These are phyloP conservation scores for Sinapis alba DNA, from an alignment of 441 rosid species.

Conservation along the genomic window DNA sequence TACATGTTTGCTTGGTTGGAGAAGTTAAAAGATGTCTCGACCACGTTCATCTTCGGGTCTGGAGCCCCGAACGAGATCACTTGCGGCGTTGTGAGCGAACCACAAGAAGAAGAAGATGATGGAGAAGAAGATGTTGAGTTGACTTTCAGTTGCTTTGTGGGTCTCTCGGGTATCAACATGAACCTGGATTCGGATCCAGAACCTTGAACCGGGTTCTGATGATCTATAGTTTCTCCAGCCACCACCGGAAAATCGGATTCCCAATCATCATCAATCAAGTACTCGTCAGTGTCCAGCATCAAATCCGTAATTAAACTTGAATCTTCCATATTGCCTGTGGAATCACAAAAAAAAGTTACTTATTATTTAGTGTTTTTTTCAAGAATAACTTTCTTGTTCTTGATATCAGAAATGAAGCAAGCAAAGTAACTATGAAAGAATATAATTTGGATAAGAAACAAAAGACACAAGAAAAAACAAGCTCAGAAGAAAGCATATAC, in stretches of 20 bases:
- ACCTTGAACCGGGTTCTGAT: neutral
- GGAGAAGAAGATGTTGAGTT: conserved; percentile 30
- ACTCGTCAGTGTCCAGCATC: conserved; percentile 38
- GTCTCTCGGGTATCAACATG: conserved; percentile 7
- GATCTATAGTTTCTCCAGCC: neutral
- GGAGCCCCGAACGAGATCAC: conserved; percentile 37
- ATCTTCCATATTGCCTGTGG: conserved; percentile 32
- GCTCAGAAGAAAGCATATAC: neutral
- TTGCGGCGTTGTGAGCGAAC: conserved; percentile 13
- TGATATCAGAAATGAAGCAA: neutral
- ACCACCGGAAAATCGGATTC: conserved; percentile 25
- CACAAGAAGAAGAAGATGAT: conserved; percentile 26
- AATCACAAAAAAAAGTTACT: neutral
- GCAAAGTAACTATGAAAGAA: neutral
- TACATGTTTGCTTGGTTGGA: conserved; percentile 20
- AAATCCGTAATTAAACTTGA: conserved; percentile 37
- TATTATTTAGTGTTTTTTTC: neutral
- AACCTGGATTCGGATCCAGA: conserved; percentile 8
- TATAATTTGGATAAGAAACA: neutral
- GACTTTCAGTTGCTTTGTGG: conserved; percentile 14
- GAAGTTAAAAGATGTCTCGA: conserved; percentile 33
- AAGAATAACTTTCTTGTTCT: neutral
- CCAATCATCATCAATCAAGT: conserved; percentile 37
- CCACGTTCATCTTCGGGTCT: conserved; percentile 1
- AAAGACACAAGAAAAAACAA: neutral